Percentiles rank a stretch among this genome's conserved stretches.
Conservation (phyloP, 1,284 basidiomycete species). For the Irpex sp. region DNA sequence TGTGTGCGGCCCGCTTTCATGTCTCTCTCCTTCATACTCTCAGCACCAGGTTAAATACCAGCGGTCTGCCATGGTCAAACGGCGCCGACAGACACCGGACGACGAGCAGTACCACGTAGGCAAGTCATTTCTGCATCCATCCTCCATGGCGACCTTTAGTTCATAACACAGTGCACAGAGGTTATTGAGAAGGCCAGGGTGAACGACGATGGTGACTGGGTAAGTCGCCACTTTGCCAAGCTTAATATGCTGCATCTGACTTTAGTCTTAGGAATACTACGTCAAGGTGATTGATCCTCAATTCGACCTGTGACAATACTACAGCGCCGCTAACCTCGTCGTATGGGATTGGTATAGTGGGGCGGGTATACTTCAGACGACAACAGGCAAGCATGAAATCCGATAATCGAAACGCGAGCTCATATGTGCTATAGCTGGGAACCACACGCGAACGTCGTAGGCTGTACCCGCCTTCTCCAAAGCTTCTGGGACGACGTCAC, state of each 20-base stretch:
- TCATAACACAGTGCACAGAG: constrained; percentile 29
- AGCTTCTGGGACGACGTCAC: constrained; percentile 63
- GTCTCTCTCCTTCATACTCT: background rate
- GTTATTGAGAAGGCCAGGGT: constrained; percentile 49
- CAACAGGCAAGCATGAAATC: constrained; percentile 34
- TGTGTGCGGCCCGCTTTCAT: background rate
- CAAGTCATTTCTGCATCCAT: constrained; percentile 18
- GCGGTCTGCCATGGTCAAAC: constrained; percentile 3
- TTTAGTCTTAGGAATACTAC: constrained; percentile 43
- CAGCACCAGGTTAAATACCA: background rate
- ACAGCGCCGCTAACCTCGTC: background rate
- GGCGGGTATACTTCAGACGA: constrained; percentile 42
- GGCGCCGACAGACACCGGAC: constrained; percentile 9
- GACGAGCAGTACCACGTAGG: constrained; percentile 49
- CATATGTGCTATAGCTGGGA: constrained; percentile 49
- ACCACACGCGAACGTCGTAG: constrained; percentile 46
- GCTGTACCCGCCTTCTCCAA: constrained; percentile 47
- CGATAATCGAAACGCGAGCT: background rate
- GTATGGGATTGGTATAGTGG: constrained; percentile 32
- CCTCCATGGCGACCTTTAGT: background rate
- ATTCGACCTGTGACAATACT: background rate
- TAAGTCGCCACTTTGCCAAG: constrained; percentile 26
- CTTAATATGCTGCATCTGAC: background rate
- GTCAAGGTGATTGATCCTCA: constrained; percentile 60
- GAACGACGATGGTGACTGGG: constrained; percentile 34